A percentile compares a stretch with the other conserved stretches of the same genome.
Conservation (phyloP, 192 early-diverging fungal genomes). For the Coemansia sp. region DNA sequence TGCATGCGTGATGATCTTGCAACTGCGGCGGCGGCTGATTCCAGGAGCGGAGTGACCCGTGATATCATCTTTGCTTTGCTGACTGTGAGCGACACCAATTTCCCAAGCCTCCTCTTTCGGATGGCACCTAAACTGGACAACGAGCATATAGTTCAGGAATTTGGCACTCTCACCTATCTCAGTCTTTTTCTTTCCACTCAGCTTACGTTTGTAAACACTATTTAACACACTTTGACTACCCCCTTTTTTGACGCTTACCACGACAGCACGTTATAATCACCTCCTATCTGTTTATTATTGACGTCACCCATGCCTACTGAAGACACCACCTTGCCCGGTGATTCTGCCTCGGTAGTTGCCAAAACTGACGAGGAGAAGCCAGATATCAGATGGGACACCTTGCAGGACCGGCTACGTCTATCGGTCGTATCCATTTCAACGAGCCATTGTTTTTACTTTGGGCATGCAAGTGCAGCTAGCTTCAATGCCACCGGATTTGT, state of each 20-base stretch:
- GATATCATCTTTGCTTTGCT: background rate
- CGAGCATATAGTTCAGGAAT: background rate
- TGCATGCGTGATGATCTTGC: background rate
- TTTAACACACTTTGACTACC: background rate
- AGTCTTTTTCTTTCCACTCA: background rate
- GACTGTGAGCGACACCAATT: background rate
- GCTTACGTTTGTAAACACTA: background rate
- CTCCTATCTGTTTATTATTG: too few species aligned
- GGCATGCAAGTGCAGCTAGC: background rate
- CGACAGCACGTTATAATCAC: background rate
- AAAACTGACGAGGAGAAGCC: background rate
- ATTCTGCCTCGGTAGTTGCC: background rate
- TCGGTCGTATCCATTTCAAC: constrained; percentile 14
- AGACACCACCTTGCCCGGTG: background rate
- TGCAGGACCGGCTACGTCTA: constrained; percentile 21
- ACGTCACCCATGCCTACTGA: background rate
- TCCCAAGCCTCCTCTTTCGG: background rate
- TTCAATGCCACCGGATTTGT: constrained; percentile 67
- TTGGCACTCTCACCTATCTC: background rate
- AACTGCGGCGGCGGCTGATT: background rate
- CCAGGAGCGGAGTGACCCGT: background rate
- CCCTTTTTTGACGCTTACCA: background rate
- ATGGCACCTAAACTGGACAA: background rate
- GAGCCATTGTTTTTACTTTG: background rate
- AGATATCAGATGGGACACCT: constrained; percentile 20